Evolutionary conservation across 148 eudicot species (phyloP).

Genomic region (Amaranthus cruentus): DNA sequence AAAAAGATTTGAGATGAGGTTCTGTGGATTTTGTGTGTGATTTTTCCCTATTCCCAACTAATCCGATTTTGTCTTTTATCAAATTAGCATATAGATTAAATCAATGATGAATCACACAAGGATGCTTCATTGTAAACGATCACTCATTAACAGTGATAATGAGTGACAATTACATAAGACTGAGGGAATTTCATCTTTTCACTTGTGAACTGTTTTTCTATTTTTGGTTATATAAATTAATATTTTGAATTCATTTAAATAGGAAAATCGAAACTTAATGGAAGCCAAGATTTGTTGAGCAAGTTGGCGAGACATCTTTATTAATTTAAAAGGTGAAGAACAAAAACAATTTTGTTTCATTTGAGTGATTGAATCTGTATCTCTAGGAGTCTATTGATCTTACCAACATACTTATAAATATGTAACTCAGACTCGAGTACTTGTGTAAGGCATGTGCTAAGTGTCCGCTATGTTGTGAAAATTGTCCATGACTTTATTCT

Average conservation of each 20-base stretch:
- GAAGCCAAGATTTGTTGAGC: background rate
- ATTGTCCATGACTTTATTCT: background rate
- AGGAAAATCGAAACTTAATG: background rate
- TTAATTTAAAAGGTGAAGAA: background rate
- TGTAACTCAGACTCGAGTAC: background rate
- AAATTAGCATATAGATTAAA: background rate
- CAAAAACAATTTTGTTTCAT: background rate
- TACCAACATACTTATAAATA: background rate
- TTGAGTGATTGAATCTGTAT: background rate
- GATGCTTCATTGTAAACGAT: background rate
- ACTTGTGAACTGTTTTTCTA: background rate
- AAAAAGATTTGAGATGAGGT: conserved; percentile 21
- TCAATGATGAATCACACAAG: conserved; percentile 7
- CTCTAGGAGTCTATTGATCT: background rate
- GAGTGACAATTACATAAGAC: background rate
- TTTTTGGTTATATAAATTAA: background rate
- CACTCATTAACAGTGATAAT: background rate
- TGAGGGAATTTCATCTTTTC: background rate
- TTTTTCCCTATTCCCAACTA: background rate
- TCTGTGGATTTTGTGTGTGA: conserved; percentile 8
- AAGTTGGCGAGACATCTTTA: background rate
- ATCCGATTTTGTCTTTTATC: conserved; percentile 3
- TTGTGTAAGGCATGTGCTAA: background rate
- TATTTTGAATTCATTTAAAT: background rate
- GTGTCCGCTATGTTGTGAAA: background rate